Conservation (phyloP, 768 basidiomycete species). For the Filobasidium floriforme region DNA sequence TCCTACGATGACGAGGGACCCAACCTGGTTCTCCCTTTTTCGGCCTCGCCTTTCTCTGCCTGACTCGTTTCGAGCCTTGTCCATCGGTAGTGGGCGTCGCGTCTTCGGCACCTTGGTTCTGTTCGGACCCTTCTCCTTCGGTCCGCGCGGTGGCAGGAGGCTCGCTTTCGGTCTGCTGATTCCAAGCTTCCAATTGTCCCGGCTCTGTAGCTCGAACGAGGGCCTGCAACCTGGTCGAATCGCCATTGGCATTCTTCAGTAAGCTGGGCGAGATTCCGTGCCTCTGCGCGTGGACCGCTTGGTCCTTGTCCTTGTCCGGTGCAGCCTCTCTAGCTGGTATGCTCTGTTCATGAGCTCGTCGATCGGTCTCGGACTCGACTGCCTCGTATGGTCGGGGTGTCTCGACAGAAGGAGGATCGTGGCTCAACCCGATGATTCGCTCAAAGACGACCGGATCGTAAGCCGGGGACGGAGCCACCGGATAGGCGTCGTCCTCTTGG, state of each 20-base stretch:
- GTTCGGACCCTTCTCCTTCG: neutral
- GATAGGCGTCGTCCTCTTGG: neutral
- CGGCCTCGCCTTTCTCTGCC: neutral
- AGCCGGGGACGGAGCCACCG: conserved; percentile 2
- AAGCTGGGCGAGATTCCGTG: neutral
- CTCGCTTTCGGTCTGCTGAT: neutral
- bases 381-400: neutral
- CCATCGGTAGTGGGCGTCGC: neutral
- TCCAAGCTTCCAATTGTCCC: conserved; percentile 6
- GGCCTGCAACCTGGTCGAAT: neutral
- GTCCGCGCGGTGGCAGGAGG: too few species aligned
- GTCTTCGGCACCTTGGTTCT: neutral
- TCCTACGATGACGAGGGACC: neutral
- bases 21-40: neutral
- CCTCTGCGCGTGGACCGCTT: neutral
- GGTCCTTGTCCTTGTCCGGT: neutral
- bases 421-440: conserved; percentile 4
- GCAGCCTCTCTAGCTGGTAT: too few species aligned
- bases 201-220: conserved; percentile 1
- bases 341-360: neutral
- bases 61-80: neutral
- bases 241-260: neutral
- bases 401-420: neutral
- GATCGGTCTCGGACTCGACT: neutral
- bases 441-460: conserved; percentile 10